phyloP scores from a whole-genome alignment of 352 stramenopile species.

The Phytophthora lateralis region DNA sequence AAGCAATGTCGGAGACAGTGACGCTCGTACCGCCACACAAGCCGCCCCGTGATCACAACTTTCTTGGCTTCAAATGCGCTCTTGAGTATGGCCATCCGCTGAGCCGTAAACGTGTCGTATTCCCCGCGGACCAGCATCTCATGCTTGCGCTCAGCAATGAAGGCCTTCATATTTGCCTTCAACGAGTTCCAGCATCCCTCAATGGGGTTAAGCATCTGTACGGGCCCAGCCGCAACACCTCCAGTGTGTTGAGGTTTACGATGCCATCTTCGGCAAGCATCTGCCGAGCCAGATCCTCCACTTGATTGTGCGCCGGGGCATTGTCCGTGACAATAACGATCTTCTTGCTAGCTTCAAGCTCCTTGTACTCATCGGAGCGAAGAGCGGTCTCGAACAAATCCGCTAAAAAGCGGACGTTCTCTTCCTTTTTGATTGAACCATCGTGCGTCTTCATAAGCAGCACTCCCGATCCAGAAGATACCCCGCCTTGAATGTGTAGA shows the following conservation, averaged over 20 bases:
- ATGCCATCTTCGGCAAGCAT: constrained; percentile 18
- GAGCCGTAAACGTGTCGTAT: not conserved
- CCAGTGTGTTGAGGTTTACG: constrained; percentile 14
- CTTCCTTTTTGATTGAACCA: constrained; percentile 17
- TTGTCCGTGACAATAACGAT: constrained; percentile 33
- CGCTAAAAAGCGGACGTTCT: constrained; percentile 27
- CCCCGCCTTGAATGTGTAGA: no score
- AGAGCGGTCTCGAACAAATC: constrained; percentile 27
- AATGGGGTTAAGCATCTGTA: constrained; percentile 39
- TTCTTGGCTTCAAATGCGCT: no score
- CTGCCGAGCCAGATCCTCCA: constrained; percentile 6
- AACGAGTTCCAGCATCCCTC: constrained; percentile 28
- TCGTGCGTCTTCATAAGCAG: constrained; percentile 28
- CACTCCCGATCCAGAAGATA: no score
- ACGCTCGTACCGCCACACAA: not conserved
- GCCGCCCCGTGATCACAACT: no score
- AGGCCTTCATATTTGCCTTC: constrained; percentile 15
- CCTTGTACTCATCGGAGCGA: constrained; percentile 10
- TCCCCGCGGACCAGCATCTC: constrained; percentile 18
- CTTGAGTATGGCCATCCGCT: no score
- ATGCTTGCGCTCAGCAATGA: constrained; percentile 13
- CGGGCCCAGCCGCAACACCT: constrained; percentile 4
- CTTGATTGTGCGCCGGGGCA: constrained; percentile 12
- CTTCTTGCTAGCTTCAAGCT: constrained; percentile 16
- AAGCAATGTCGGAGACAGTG: constrained; percentile 4